Evolutionary conservation across 148 eudicot genomes (phyloP), one percentile per base, ranked within the genome.

Genomic region (Simmondsia chinensis): DNA sequence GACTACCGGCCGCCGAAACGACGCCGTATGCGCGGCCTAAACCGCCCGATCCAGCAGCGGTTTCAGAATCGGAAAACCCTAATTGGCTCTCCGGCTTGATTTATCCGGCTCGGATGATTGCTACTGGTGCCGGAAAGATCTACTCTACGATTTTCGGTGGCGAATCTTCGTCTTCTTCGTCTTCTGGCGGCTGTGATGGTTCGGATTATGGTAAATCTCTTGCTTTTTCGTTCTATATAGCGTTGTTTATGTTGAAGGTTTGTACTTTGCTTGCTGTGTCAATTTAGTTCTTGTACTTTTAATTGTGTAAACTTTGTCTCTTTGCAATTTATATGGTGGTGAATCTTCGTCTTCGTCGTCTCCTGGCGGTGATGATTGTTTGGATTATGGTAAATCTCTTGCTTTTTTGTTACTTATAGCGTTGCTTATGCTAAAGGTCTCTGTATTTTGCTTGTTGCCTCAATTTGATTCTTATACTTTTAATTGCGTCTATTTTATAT

Each of bases 11-110:
- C 39, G 43, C 68, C 20, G 48, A 69, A 3, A 52, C 39, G 33
- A 74, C 75, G 2, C 94, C 96, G 1, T 83, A 83, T 49, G 66
- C 82, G 20, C 87, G 87, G 4, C 94, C 83, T 10, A 36, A 28
- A 10, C 20, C 59, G 18, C 4, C 53, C 20, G 15, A 43, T 4
- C 44, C 54, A 31, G 26, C 49, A 15, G 32, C 31, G 4, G n/a
- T 29, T n/a, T 61, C 53, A 22, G 47, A 54, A 12, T 20, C 38
- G 54, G 50, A 48, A 56, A 80, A 67, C 74, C 76, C 87, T 70
- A 84, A 74, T 64, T 89, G 97, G 97, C 56, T 89, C 5, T 53
- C 83, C 15, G 77, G 83, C 5, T 23, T 74, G 24, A 48, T 88
- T 68, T 61, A 73, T 1, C 96, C 96, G 12, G 73, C 95, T 5